Evolutionary conservation across 495 filamentous ascomycete species (phyloP).

Genomic region (Amorphotheca resinae): DNA sequence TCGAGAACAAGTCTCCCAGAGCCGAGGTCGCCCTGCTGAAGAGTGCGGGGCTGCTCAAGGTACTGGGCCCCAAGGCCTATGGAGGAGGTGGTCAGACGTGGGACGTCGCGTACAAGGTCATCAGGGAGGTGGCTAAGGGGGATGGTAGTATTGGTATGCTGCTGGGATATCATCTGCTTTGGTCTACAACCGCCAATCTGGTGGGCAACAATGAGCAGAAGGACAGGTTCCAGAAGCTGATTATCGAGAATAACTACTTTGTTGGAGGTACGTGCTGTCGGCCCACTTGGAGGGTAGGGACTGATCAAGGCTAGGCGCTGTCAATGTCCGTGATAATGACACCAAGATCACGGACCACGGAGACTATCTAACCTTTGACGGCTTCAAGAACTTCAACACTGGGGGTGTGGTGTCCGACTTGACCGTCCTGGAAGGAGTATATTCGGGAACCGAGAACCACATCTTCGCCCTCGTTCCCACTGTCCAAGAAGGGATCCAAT

Average conservation of each 20-base stretch:
- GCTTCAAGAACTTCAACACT: conserved; percentile 50
- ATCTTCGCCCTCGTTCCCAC: conserved; percentile 46
- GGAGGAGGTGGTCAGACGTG: conserved; percentile 46
- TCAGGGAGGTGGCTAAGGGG: conserved; percentile 44
- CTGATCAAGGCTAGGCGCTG: conserved; percentile 26
- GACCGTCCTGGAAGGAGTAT: conserved; percentile 47
- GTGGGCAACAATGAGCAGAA: conserved; percentile 43
- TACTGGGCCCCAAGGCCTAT: conserved; percentile 40
- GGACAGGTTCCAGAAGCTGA: conserved; percentile 36
- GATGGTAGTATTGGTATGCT: conserved; percentile 51
- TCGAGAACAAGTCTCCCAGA: conserved; percentile 41
- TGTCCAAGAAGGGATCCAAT: conserved; percentile 38
- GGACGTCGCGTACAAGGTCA: conserved; percentile 42
- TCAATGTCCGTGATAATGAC: conserved; percentile 49
- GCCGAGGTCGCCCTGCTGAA: conserved; percentile 47
- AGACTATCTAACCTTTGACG: conserved; percentile 40
- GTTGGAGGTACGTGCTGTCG: conserved; percentile 33
- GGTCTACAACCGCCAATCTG: conserved; percentile 42
- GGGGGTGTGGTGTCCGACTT: conserved; percentile 49
- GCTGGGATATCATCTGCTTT: conserved; percentile 48
- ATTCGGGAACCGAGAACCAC: conserved; percentile 40
- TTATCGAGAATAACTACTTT: conserved; percentile 47
- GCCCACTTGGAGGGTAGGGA: neutral
- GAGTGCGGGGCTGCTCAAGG: conserved; percentile 39
- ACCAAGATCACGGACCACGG: conserved; percentile 39